Conservation (phyloP, 83 land plant genomes). For the Larix sibirica region DNA sequence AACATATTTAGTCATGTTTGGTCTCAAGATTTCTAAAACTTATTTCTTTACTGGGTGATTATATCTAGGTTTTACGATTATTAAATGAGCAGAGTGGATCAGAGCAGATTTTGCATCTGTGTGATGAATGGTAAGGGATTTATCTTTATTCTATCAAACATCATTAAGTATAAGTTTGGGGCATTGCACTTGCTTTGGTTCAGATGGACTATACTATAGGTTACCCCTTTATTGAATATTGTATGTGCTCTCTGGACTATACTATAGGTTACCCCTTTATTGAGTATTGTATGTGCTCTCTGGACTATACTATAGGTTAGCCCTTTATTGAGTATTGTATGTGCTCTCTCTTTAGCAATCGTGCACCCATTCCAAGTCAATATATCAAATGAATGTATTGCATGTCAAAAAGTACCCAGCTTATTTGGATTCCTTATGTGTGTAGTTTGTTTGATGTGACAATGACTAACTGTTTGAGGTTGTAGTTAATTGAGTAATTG, state of each 20-base stretch:
- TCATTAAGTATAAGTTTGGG: neutral
- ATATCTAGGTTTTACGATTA: conserved; percentile 65
- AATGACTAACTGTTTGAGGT: no score
- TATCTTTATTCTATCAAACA: neutral
- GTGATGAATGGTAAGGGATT: conserved; percentile 77
- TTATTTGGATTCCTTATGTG: no score
- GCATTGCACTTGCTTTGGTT: neutral
- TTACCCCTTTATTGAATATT: neutral
- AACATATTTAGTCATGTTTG: neutral
- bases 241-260: no score
- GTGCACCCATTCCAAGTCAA: no score
- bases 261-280: neutral
- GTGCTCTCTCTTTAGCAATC: no score
- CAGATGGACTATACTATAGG: no score
- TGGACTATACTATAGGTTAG: neutral
- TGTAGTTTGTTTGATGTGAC: no score
- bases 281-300: neutral
- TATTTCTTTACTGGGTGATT: neutral
- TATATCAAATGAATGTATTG: no score
- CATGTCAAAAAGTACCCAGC: no score
- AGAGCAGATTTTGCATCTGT: conserved; percentile 58
- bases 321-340: neutral
- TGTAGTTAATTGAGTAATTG: no score
- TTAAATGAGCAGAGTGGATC: conserved; percentile 74
- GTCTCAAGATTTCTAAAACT: neutral